A percentile compares a stretch with the other conserved stretches of the same genome.
Evolutionary conservation across 345 rosid species (phyloP).

Genomic region (Erucastrum elatum): DNA sequence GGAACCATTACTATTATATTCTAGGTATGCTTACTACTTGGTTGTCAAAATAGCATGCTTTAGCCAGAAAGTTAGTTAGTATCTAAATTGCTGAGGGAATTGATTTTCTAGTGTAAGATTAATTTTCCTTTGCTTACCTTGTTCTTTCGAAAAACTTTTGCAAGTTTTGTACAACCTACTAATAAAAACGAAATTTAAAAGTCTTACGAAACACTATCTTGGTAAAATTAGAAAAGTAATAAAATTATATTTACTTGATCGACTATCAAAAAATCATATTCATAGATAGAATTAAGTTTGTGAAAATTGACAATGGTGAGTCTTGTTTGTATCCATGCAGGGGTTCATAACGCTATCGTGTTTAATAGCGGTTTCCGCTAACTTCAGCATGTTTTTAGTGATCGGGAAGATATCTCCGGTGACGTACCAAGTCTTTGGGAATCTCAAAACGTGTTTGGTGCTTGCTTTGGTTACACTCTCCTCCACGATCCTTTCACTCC

Average conservation of each 20-base stretch:
- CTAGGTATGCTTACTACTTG: background rate
- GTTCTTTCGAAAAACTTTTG: no score
- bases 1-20: background rate
- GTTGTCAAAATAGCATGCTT: background rate
- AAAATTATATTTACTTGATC: no score
- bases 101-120: background rate
- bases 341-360: conserved; percentile 82
- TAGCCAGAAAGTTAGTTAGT: background rate
- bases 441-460: conserved; percentile 92
- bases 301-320: background rate
- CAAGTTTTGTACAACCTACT: no score
- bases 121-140: no score
- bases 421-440: conserved; percentile 96
- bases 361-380: conserved; percentile 85
- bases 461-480: conserved; percentile 85
- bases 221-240: no score
- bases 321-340: conserved; percentile 45
- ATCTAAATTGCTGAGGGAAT: background rate
- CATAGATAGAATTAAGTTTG: background rate
- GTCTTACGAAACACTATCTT: no score
- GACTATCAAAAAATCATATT: no score
- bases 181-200: no score
- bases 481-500: conserved; percentile 86
- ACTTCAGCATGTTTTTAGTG: conserved; percentile 95
- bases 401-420: conserved; percentile 98